Base-by-base conservation (phyloP, 768 basidiomycete species). In the Russula abietina region DNA sequence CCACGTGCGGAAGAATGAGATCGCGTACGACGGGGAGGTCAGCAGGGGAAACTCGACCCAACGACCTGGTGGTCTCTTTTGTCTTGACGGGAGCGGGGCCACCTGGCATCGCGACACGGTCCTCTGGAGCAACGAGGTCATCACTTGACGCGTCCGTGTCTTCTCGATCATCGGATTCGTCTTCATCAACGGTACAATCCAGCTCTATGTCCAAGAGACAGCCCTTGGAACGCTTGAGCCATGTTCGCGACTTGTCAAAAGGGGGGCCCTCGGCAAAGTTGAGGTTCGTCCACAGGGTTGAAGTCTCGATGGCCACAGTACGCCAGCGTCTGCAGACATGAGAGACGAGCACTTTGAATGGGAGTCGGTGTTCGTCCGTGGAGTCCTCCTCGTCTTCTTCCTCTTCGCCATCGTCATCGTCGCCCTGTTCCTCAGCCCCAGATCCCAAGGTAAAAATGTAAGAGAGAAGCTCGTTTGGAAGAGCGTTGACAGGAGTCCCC, bases 301-400 rank as follows among this genome's bases (percentile, higher is more conserved):
- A 81, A 0, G 80, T 81, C 33, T 78, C 78, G 32, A 87, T 59
- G 3, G 84, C 80, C 1, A 79, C 66, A 39, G 72, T 73, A 53
- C 85, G 82, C 86, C 86, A 87, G 60, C 79, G 81, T 28, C 68
- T 73, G 70, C 85, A 87, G 11, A 86, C 80, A 67, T 85, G 85
- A 19, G 85, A 85, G 16, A 80, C 83, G 66, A 84, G 73, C 32
- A 84, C 73, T 65, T 80, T 78, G 69, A 84, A 85, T 2, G 75
- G 61, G 38, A 72, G 73, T 50, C 50, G 50, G 51, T 41, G 52
- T 43, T 56, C 55, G 22, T 41, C 51, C 17, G 12, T 56, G 41
- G 43, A 57, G 12, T 70, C 66, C 11, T 52, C 55, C 11, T 70
- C 69, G 1, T 69, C 69, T 0, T 57, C 43, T 8, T 32, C 38